Evolutionary conservation across 2,329 filamentous ascomycete genomes (phyloP).

Genomic region (Clathrospora elynae): DNA sequence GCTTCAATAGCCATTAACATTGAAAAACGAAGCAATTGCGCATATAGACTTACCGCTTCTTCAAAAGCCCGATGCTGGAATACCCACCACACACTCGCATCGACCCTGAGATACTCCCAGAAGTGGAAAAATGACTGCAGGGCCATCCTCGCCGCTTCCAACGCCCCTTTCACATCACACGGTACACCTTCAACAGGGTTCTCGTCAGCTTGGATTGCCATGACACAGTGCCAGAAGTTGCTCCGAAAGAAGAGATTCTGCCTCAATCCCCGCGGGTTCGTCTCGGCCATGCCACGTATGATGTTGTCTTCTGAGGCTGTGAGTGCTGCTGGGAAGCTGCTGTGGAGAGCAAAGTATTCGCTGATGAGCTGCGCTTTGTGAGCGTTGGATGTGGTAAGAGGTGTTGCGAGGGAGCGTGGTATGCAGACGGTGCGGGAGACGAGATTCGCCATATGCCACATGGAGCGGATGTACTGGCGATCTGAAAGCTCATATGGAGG

Average conservation of each 20-base stretch:
- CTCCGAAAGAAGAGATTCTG: slow-evolving; percentile 80
- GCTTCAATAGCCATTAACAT: slow-evolving; percentile 21
- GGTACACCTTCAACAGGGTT: slow-evolving; percentile 59
- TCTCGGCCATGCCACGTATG: slow-evolving; percentile 62
- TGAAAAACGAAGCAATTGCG: neutral
- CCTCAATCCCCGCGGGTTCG: slow-evolving; percentile 69
- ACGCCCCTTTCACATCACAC: slow-evolving; percentile 67
- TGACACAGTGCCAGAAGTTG: slow-evolving; percentile 82
- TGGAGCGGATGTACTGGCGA: slow-evolving; percentile 68
- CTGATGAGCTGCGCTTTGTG: slow-evolving; percentile 73
- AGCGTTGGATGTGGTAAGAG: slow-evolving; percentile 69
- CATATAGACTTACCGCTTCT: slow-evolving; percentile 66
- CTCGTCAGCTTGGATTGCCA: slow-evolving; percentile 76
- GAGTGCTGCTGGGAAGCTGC: slow-evolving; percentile 73
- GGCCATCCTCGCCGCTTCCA: slow-evolving; percentile 77
- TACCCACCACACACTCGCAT: slow-evolving; percentile 83
- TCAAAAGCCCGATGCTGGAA: slow-evolving; percentile 82
- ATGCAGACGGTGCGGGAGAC: slow-evolving; percentile 78
- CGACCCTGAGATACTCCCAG: slow-evolving; percentile 68
- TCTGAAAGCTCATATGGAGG: slow-evolving; percentile 48
- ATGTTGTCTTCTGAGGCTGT: slow-evolving; percentile 69
- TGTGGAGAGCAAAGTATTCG: slow-evolving; percentile 72
- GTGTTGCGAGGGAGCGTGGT: slow-evolving; percentile 73
- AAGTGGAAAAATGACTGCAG: slow-evolving; percentile 76
- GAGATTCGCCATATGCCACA: slow-evolving; percentile 78